These are phyloP conservation scores for Ochetophila trinervis DNA, from an alignment of 306 rosid genomes.

Conservation along the genomic window DNA sequence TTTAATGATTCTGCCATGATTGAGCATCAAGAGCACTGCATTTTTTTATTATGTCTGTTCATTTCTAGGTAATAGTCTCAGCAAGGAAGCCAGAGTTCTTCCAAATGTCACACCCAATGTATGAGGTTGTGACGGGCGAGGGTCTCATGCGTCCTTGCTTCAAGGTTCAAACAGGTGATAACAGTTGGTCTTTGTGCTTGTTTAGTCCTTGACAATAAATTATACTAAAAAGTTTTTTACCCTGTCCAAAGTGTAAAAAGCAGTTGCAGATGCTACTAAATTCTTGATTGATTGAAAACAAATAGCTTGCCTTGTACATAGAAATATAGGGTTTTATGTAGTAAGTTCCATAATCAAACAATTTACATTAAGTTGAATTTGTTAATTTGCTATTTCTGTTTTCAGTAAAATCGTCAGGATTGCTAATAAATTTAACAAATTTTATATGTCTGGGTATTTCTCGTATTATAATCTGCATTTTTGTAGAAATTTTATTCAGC, in stretches of 20 bases:
- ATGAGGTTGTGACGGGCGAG: constrained; percentile 95
- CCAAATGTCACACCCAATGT: constrained; percentile 89
- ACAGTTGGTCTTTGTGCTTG: not conserved
- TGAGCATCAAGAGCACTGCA: constrained; percentile 1
- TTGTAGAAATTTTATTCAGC: not conserved
- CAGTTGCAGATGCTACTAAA: not conserved
- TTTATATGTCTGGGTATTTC: no score
- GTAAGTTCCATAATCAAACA: no score
- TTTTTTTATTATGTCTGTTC: constrained; percentile 11
- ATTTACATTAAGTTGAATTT: no score
- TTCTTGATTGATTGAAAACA: not conserved
- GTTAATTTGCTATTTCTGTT: no score
- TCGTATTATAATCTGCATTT: no score
- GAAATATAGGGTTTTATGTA: no score
- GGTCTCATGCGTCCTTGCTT: constrained; percentile 97
- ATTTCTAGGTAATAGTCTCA: constrained; percentile 77
- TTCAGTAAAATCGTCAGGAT: no score
- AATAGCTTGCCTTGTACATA: not conserved
- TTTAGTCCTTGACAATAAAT: not conserved
- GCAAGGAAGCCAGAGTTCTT: constrained; percentile 98
- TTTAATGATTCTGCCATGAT: not conserved
- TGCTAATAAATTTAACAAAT: no score
- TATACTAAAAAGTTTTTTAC: not conserved
- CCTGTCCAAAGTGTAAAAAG: not conserved
- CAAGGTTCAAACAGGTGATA: constrained; percentile 78